Evolutionary conservation across 257 asterid species (phyloP), one percentile per base, ranked within the genome.

Genomic region (Datura wrightii): DNA sequence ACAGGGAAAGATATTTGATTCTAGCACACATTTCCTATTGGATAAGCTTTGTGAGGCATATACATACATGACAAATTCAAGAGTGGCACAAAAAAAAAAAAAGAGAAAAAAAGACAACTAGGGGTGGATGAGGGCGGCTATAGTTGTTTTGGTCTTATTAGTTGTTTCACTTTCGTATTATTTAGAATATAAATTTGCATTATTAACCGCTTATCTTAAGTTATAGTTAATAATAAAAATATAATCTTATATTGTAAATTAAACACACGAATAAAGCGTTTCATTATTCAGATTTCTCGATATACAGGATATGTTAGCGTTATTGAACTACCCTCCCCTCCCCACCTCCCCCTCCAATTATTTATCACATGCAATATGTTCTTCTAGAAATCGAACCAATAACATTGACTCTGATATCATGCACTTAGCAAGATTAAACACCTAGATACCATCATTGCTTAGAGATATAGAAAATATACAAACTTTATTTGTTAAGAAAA

Each of bases 121-220:
- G 52, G 78, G 52, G 52, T 67, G 6, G 44, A 76, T 76, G 31
- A 76, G 15, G 81, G 62, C 62, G 62, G 62, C 82, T 50, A 50
- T 50, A 24, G 31, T 65, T 76, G 82, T 76, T 76, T 76, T 76
- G 62, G 82, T 76, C 18, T 7, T 76, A 50, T 48, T 76, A 76
- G 46, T 76, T 76, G 82, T 50, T 76, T 50, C 82, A 76, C 81
- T 76, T 76, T 76, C 81, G 13, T 13, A 19, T 19, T 31, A 74
- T 24, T 50, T 74, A 6, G 24, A 71, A 71, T n/a, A 62, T 39
- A 71, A 71, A 0, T 46, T 72, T 72, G 15, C 11, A 50, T 14
- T 76, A 18, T 58, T 58, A n/a, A 18, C 1, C 3, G 65, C 2
- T 58, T 58, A 58, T 58, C 34, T 24, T 24, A 24, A 24, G 31